Evolutionary conservation across 2,329 filamentous ascomycete genomes (phyloP), one percentile per base, ranked within the genome.

Genomic region (Basipetospora chlamydospora): DNA sequence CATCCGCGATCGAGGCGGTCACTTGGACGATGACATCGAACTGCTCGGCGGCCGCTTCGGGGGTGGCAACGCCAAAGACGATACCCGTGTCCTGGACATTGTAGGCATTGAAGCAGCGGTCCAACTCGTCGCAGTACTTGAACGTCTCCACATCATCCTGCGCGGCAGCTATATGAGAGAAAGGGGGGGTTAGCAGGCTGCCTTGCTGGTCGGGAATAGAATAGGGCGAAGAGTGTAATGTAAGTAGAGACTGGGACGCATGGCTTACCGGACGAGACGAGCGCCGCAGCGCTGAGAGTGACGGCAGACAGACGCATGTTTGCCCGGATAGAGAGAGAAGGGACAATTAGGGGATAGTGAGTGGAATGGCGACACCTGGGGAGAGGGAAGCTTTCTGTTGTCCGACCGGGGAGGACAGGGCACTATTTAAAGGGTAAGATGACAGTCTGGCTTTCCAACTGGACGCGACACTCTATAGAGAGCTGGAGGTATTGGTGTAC

Each of bases 21-120:
- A 64, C 53, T 40, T 63, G 60, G 16, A 64, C 26, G 5, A 64
- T 56, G 9, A 53, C 50, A 38, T 64, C 60, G 40, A 58, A 64
- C 0, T 55, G 43, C 6, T 48, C 40, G 3, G 34, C 42, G 0
- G 49, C 11, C 3, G 53, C 46, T 5, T 51, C 47, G 9, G 60
- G 60, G 10, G 64, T 46, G 9, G 55, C 56, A 26, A 59, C 39
- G n/a, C 56, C 54, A 38, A 48, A 54, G 2, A 40, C 48, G 37
- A 58, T 47, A 28, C 35, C 43, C 18, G 34, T 39, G 11, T 51
- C 50, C 10, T 49, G 47, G 15, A 48, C 48, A n/a, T 45, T 46
- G 39, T 52, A 51, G 4, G 38, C 40, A 5, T 37, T 33, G 35
- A 47, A 49, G 33, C 45, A 48, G 13, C 46, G 44, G 9, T 41